These are phyloP conservation scores for Fusarium circinatum DNA, from an alignment of 2,329 filamentous ascomycete genomes.

Conservation along the genomic window DNA sequence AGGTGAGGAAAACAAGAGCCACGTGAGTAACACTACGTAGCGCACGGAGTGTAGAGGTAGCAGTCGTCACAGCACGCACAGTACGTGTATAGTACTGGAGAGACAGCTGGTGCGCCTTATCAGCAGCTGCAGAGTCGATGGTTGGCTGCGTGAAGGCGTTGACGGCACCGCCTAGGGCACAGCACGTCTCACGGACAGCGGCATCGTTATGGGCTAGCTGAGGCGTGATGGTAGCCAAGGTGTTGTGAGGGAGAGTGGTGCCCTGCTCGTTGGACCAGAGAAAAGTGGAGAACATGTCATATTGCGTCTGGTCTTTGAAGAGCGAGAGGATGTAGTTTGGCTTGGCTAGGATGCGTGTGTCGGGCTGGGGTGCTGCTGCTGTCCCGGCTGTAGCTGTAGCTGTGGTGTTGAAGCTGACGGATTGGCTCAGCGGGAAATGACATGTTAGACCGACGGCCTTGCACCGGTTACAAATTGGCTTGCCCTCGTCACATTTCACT, in stretches of 20 bases:
- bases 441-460: slow-evolving; percentile 19
- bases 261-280: slow-evolving; percentile 30
- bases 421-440: slow-evolving; percentile 16
- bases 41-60: not conserved
- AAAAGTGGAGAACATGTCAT: slow-evolving; percentile 37
- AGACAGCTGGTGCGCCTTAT: slow-evolving; percentile 17
- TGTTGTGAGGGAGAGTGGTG: slow-evolving; percentile 32
- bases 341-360: slow-evolving; percentile 26
- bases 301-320: slow-evolving; percentile 38
- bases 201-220: slow-evolving; percentile 32
- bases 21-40: slow-evolving; percentile 31
- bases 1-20: slow-evolving; percentile 37
- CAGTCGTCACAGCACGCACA: slow-evolving; percentile 14
- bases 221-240: slow-evolving; percentile 31
- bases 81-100: slow-evolving; percentile 37
- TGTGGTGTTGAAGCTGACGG: not conserved
- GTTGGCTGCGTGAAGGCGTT: slow-evolving; percentile 22
- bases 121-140: slow-evolving; percentile 9
- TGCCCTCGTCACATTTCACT: slow-evolving; percentile 40
- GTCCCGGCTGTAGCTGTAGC: not conserved
- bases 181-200: slow-evolving; percentile 35
- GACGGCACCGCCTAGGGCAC: slow-evolving; percentile 31
- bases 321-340: slow-evolving; percentile 25
- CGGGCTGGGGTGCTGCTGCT: not conserved
- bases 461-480: slow-evolving; percentile 33